Percentiles rank a stretch among this genome's conserved stretches.
Conservation (phyloP, 768 basidiomycete genomes). For the Sistotremastrum niveocremeum region DNA sequence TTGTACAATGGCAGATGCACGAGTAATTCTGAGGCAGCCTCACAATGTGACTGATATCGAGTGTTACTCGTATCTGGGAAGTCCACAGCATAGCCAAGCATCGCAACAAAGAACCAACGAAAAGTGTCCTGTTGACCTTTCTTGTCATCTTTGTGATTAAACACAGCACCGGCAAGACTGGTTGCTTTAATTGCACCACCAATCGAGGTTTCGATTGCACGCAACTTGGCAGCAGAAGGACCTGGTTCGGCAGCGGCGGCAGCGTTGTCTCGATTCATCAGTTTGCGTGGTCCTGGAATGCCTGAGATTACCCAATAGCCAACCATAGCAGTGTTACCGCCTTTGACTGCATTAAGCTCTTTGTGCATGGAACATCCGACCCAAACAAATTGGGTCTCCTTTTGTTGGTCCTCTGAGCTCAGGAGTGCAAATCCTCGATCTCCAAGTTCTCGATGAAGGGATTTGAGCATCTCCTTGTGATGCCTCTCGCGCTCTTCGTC, state of each 20-base stretch:
- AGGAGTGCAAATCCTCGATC: slow-evolving; percentile 8
- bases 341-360: background rate
- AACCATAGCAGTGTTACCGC: background rate
- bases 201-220: slow-evolving; percentile 10
- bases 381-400: slow-evolving; percentile 10
- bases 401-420: slow-evolving; percentile 3
- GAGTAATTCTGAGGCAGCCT: slow-evolving; percentile 16
- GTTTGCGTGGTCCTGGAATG: slow-evolving; percentile 12
- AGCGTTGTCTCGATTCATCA: slow-evolving; percentile 20
- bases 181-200: slow-evolving; percentile 17
- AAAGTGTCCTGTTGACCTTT: slow-evolving; percentile 17
- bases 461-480: no score
- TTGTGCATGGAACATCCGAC: slow-evolving; percentile 3
- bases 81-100: slow-evolving; percentile 10
- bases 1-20: slow-evolving; percentile 12
- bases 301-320: slow-evolving; percentile 14
- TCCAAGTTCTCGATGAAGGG: slow-evolving; percentile 10
- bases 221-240: slow-evolving; percentile 5
- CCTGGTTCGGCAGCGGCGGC: slow-evolving; percentile 7
- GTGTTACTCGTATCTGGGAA: slow-evolving; percentile 26
- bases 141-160: slow-evolving; percentile 4
- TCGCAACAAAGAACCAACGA: slow-evolving; percentile 10
- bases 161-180: slow-evolving; percentile 17
- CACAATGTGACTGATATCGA: slow-evolving; percentile 19
- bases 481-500: no score